Evolutionary conservation across 208 protist species (phyloP).

Genomic region (Trypanosoma vivax): DNA sequence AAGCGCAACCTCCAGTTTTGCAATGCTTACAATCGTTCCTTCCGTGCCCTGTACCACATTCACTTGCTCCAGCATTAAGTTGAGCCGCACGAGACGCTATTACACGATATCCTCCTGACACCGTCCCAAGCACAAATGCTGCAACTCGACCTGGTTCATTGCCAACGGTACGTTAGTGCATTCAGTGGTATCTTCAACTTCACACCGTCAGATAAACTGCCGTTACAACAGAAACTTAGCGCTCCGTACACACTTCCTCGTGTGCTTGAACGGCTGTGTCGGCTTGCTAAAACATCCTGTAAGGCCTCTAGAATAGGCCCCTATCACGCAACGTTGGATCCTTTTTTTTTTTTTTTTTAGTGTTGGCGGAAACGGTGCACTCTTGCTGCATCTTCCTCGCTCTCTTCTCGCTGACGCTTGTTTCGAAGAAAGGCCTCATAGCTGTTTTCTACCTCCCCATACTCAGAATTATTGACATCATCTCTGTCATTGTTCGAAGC

Average conservation of each 20-base stretch:
- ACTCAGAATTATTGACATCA: constrained; percentile 2
- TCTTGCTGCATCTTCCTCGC: constrained; percentile 17
- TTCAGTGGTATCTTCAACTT: constrained; percentile 47
- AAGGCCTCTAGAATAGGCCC: constrained; percentile 29
- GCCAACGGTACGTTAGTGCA: too few species aligned
- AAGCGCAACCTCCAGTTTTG: too few species aligned
- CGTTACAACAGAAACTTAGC: constrained; percentile 44
- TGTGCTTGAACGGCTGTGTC: constrained; percentile 35
- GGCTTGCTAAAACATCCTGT: constrained; percentile 20
- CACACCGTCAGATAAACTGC: constrained; percentile 36
- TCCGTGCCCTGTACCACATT: too few species aligned
- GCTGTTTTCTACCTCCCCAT: constrained; percentile 15
- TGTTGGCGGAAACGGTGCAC: constrained; percentile 8
- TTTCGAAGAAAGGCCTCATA: constrained; percentile 24
- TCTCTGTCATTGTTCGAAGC: constrained; percentile 17
- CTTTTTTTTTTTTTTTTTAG: too few species aligned
- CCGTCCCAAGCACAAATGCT: too few species aligned
- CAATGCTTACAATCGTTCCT: too few species aligned
- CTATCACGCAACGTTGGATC: constrained; percentile 16
- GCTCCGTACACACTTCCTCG: constrained; percentile 58
- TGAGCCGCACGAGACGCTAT: too few species aligned
- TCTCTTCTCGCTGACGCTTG: constrained; percentile 17
- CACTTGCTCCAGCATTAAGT: too few species aligned
- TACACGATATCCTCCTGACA: too few species aligned
- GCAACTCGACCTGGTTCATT: too few species aligned